These are phyloP conservation scores for Quercus agrifolia DNA, from an alignment of 306 rosid species.

Conservation along the genomic window DNA sequence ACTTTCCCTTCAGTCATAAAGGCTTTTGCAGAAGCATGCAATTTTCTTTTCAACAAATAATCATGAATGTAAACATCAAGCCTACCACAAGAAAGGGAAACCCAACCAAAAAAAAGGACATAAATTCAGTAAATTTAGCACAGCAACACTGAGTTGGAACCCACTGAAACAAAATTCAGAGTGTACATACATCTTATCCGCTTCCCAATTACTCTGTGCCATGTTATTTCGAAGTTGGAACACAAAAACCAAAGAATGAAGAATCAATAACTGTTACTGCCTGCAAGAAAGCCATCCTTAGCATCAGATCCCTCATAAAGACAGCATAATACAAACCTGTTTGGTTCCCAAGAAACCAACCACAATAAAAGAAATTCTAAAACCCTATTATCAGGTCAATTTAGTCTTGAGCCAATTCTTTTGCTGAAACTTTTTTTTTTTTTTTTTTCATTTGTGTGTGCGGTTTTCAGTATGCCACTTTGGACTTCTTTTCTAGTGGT, in stretches of 20 bases:
- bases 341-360: not conserved
- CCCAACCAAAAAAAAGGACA: not conserved
- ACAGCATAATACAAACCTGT: not conserved
- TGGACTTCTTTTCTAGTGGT: constrained; percentile 5
- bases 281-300: constrained; percentile 32
- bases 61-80: constrained; percentile 93
- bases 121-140: not conserved
- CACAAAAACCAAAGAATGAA: constrained; percentile 9
- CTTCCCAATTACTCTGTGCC: constrained; percentile 93
- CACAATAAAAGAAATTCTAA: not conserved
- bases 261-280: constrained; percentile 2
- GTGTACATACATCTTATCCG: constrained; percentile 75
- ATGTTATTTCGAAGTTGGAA: constrained; percentile 35
- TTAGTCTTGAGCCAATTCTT: not conserved
- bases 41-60: constrained; percentile 73
- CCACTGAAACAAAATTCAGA: not conserved
- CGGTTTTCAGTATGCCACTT: too few species aligned
- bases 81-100: constrained; percentile 37
- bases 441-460: too few species aligned
- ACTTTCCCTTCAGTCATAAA: constrained; percentile 84
- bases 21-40: constrained; percentile 68
- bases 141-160: constrained; percentile 1
- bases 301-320: not conserved
- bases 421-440: not conserved
- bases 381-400: not conserved